Percentiles rank a stretch among this genome's conserved stretches.
Evolutionary conservation across 129 eudicot species (phyloP).

Genomic region (Silybum marianum): DNA sequence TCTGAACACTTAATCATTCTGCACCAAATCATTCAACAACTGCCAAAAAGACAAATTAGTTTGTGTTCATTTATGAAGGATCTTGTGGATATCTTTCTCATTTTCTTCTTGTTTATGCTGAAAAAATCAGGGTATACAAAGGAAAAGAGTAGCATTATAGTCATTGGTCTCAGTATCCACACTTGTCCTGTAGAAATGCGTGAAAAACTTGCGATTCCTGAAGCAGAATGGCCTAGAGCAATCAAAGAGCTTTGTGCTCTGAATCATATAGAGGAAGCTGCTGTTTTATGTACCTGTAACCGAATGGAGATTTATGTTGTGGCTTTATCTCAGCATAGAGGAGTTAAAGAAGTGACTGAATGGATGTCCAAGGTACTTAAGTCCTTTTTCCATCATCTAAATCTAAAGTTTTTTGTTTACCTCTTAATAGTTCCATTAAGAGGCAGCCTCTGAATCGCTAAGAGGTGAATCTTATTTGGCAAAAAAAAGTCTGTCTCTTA

Average conservation of each 20-base stretch:
- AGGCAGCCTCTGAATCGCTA: too few relatives aligned
- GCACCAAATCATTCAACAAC: too few relatives aligned
- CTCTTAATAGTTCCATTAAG: too few relatives aligned
- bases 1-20: too few relatives aligned
- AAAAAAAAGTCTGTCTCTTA: too few relatives aligned
- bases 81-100: not conserved
- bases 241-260: conserved; percentile 80
- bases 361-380: conserved; percentile 94
- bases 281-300: conserved; percentile 90
- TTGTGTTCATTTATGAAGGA: too few relatives aligned
- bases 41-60: too few relatives aligned
- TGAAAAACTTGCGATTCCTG: conserved; percentile 97
- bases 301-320: conserved; percentile 94
- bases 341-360: conserved; percentile 95
- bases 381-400: not conserved
- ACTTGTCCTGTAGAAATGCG: conserved; percentile 89
- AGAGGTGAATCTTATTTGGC: too few relatives aligned
- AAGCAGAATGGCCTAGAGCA: conserved; percentile 98
- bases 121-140: conserved; percentile 73
- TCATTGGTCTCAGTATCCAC: conserved; percentile 89
- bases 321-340: conserved; percentile 88
- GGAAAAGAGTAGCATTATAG: conserved; percentile 96
- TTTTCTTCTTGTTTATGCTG: not conserved
- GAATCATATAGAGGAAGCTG: conserved; percentile 95
- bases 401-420: too few relatives aligned